Evolutionary conservation across 2,329 filamentous ascomycete genomes (phyloP).

Genomic region (Xylariaceae sp.): DNA sequence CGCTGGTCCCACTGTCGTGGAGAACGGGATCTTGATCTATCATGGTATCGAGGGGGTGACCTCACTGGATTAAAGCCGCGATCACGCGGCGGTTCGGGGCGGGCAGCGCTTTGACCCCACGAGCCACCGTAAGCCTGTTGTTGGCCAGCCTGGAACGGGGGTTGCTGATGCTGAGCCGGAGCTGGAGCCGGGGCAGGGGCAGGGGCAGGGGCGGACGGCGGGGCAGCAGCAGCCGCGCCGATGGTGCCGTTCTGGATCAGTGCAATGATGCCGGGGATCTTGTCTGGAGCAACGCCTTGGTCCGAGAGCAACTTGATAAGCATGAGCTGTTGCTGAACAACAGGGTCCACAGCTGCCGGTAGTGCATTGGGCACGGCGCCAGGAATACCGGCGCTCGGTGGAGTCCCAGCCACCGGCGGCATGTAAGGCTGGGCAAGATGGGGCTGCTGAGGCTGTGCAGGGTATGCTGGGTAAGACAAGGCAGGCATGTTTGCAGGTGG

Average conservation of each 20-base stretch:
- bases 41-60: slow-evolving; percentile 55
- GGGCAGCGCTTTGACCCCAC: slow-evolving; percentile 33
- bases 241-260: slow-evolving; percentile 41
- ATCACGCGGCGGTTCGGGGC: slow-evolving; percentile 49
- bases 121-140: slow-evolving; percentile 36
- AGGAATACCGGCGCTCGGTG: slow-evolving; percentile 34
- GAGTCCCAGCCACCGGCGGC: slow-evolving; percentile 32
- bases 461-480: slow-evolving; percentile 42
- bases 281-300: slow-evolving; percentile 71
- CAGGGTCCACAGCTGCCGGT: slow-evolving; percentile 41
- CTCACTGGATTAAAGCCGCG: slow-evolving; percentile 53
- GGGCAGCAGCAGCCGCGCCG: slow-evolving; percentile 29
- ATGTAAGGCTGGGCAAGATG: slow-evolving; percentile 29
- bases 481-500: slow-evolving; percentile 55
- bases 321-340: slow-evolving; percentile 65
- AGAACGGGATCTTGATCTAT: slow-evolving; percentile 72
- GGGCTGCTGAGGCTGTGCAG: slow-evolving; percentile 36
- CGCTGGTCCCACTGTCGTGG: slow-evolving; percentile 68
- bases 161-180: no score
- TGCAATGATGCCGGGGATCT: slow-evolving; percentile 59
- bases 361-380: slow-evolving; percentile 32
- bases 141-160: slow-evolving; percentile 33
- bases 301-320: slow-evolving; percentile 70
- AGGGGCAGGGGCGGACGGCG: slow-evolving; percentile 24
- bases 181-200: slow-evolving; percentile 29